Conservation (phyloP, 1,284 basidiomycete genomes). For the Ceratobasidium sp. region DNA sequence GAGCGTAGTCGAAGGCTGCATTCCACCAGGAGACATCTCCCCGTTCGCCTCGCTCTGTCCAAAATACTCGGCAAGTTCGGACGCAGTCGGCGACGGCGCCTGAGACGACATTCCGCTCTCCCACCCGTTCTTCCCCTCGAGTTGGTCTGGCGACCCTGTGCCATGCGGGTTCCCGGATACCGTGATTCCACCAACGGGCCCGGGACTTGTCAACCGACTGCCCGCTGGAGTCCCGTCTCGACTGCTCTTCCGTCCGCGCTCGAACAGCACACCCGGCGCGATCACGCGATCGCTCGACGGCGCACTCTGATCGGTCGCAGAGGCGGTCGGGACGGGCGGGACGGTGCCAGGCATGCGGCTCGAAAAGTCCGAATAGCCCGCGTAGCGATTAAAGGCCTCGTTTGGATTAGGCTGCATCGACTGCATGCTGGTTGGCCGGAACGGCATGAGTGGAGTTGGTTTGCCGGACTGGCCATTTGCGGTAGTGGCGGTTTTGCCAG, state of each 20-base stretch:
- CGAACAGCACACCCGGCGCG: slow-evolving; percentile 71
- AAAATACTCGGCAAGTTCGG: slow-evolving; percentile 48
- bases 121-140: slow-evolving; percentile 24
- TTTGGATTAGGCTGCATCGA: slow-evolving; percentile 29
- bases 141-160: slow-evolving; percentile 26
- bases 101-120: slow-evolving; percentile 45
- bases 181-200: slow-evolving; percentile 43
- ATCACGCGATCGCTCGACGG: slow-evolving; percentile 65
- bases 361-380: slow-evolving; percentile 74
- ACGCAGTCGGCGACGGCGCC: slow-evolving; percentile 48
- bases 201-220: slow-evolving; percentile 44
- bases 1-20: slow-evolving; percentile 48
- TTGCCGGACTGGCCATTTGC: slow-evolving; percentile 35
- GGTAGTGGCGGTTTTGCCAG: slow-evolving; percentile 7
- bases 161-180: slow-evolving; percentile 42
- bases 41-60: slow-evolving; percentile 44
- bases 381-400: slow-evolving; percentile 61
- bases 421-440: slow-evolving; percentile 42
- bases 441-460: slow-evolving; percentile 49
- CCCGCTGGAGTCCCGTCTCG: slow-evolving; percentile 55
- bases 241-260: slow-evolving; percentile 53
- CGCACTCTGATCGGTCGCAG: slow-evolving; percentile 49
- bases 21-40: slow-evolving; percentile 11
- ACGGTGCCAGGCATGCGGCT: slow-evolving; percentile 71
- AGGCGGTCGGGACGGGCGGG: slow-evolving; percentile 51